A percentile compares a stretch with the other conserved stretches of the same genome.
phyloP scores from a whole-genome alignment of 495 filamentous ascomycete genomes.

The Lineolata rhizophorae region DNA sequence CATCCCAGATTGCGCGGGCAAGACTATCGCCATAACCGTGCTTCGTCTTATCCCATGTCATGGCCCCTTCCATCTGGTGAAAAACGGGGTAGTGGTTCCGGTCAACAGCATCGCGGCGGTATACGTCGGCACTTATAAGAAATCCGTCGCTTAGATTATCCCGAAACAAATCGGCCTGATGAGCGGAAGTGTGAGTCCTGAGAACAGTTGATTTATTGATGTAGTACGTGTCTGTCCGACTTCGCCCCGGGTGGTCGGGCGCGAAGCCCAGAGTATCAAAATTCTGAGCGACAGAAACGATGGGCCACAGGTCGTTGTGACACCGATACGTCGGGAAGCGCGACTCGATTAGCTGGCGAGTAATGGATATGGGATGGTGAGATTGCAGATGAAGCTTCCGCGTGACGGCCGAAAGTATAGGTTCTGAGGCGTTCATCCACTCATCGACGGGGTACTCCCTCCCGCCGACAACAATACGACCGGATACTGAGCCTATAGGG shows the following conservation, averaged over 20 bases:
- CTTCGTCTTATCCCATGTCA: constrained; percentile 62
- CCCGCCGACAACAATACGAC: constrained; percentile 36
- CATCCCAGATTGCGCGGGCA: constrained; percentile 22
- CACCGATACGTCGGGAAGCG: constrained; percentile 58
- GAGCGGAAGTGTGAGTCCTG: constrained; percentile 82
- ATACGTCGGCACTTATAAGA: constrained; percentile 87
- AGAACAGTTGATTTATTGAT: constrained; percentile 66
- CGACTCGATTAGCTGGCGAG: constrained; percentile 77
- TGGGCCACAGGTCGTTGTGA: constrained; percentile 57
- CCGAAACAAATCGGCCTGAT: constrained; percentile 73
- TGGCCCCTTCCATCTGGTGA: constrained; percentile 95
- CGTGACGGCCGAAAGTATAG: constrained; percentile 48
- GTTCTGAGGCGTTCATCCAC: constrained; percentile 68
- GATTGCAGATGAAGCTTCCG: constrained; percentile 66
- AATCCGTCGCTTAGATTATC: constrained; percentile 49
- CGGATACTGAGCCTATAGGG: constrained; percentile 15
- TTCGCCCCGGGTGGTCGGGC: constrained; percentile 70
- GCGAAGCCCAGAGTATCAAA: constrained; percentile 94
- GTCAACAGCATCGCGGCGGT: constrained; percentile 86
- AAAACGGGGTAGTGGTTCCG: constrained; percentile 89
- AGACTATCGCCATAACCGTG: constrained; percentile 34
- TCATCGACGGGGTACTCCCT: constrained; percentile 39
- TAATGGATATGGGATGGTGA: constrained; percentile 79
- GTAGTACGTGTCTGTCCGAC: constrained; percentile 85
- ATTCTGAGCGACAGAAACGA: constrained; percentile 73